Evolutionary conservation across 257 asterid genomes (phyloP).

Genomic region (Nyctanthes arbortristis): DNA sequence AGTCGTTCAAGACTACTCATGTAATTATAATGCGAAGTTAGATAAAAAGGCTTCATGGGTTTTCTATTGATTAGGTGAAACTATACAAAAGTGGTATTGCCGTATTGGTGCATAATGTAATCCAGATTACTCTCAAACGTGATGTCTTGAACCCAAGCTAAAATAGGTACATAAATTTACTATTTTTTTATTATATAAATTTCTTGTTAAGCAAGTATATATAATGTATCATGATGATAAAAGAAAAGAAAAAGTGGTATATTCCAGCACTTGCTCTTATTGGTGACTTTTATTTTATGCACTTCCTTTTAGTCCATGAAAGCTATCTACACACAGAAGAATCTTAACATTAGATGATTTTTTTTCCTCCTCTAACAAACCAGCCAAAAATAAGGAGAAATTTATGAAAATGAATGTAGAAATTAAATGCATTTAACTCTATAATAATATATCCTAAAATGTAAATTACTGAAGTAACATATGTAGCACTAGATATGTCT

Average conservation of each 20-base stretch:
- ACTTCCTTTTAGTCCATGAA: slow-evolving; percentile 31
- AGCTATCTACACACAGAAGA: neutral
- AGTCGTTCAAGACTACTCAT: too few species aligned
- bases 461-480: neutral
- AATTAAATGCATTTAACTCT: too few species aligned
- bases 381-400: neutral
- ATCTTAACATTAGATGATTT: neutral
- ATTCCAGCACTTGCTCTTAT: slow-evolving; percentile 32
- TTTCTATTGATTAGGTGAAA: too few species aligned
- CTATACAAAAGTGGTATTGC: neutral
- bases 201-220: neutral
- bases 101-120: too few species aligned
- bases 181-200: neutral
- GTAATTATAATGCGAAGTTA: too few species aligned
- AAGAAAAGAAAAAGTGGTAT: slow-evolving; percentile 34
- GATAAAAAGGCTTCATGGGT: too few species aligned
- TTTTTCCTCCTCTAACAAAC: neutral
- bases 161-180: neutral
- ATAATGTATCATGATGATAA: neutral
- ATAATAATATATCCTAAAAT: neutral
- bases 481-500: neutral
- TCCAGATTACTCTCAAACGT: neutral
- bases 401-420: too few species aligned
- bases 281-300: slow-evolving; percentile 33
- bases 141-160: neutral